Conservation (phyloP, 1,284 basidiomycete species). For the Microstroma glucosiphilum region DNA sequence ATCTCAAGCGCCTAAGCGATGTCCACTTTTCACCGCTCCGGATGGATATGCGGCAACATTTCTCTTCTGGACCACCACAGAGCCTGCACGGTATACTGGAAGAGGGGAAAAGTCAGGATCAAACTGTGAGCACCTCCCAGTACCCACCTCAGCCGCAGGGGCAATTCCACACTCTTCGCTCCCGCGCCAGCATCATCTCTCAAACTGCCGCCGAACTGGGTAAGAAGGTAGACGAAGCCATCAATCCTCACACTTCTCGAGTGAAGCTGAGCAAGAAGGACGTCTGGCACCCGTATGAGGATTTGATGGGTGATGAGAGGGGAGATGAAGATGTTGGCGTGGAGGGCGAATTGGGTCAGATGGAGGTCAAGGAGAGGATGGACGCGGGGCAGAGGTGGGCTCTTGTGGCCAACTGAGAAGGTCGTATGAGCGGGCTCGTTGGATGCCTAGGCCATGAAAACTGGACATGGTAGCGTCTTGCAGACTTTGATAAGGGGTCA, state of each 20-base stretch:
- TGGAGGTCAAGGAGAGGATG: slow-evolving; percentile 32
- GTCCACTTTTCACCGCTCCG: background rate
- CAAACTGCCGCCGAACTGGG: background rate
- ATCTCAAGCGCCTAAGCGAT: background rate
- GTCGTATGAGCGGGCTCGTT: too few relatives aligned
- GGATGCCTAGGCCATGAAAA: too few relatives aligned
- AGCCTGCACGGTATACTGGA: background rate
- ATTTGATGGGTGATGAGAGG: slow-evolving; percentile 39
- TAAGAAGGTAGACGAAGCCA: background rate
- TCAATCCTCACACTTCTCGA: slow-evolving; percentile 5
- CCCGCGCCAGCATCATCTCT: background rate
- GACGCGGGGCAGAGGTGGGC: slow-evolving; percentile 7
- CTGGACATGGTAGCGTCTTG: too few relatives aligned
- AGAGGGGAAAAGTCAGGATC: background rate
- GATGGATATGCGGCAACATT: too few relatives aligned
- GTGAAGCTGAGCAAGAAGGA: slow-evolving; percentile 20
- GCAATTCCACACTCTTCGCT: background rate
- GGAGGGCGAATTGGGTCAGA: slow-evolving; percentile 42
- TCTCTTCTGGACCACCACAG: too few relatives aligned
- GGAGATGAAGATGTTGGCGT: slow-evolving; percentile 49
- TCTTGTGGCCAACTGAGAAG: background rate
- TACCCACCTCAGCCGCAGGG: background rate
- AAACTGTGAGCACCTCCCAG: background rate
- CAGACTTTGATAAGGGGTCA: too few relatives aligned
- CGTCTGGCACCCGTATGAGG: slow-evolving; percentile 44